phyloP scores from a whole-genome alignment of 2,329 filamentous ascomycete genomes.

The Fusarium aywerte region DNA sequence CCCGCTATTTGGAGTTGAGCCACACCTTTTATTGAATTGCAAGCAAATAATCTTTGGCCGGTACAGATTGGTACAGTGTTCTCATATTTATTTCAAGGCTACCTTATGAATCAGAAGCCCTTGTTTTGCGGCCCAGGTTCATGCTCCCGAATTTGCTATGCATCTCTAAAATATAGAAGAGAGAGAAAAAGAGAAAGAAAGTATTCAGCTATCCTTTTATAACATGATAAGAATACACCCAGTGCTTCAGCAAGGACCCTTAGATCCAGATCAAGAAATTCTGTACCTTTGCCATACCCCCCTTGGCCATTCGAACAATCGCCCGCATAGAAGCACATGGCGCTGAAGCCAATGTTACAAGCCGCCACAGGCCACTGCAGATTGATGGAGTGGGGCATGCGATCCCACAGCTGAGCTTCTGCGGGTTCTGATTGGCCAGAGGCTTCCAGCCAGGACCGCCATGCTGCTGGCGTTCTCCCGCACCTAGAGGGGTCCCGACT shows the following conservation, averaged over 20 bases:
- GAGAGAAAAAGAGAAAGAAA: too few relatives aligned
- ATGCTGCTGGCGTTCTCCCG: conserved; percentile 38
- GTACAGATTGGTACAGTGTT: too few relatives aligned
- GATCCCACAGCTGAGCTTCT: background rate
- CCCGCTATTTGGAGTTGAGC: background rate
- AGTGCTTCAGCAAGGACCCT: background rate
- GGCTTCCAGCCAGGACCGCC: conserved; percentile 16
- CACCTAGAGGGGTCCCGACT: conserved; percentile 6
- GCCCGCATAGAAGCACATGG: conserved; percentile 9
- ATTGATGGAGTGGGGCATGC: conserved; percentile 27
- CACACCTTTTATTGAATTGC: background rate
- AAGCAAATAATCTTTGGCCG: too few relatives aligned
- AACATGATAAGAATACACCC: background rate
- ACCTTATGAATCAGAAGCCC: background rate
- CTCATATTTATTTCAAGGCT: background rate
- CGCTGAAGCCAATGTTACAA: conserved; percentile 23
- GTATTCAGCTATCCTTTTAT: too few relatives aligned
- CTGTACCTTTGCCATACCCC: background rate
- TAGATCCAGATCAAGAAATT: background rate
- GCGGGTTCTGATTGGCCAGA: conserved; percentile 25
- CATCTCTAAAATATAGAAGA: too few relatives aligned
- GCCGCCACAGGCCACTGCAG: conserved; percentile 17
- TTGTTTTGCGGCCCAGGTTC: background rate
- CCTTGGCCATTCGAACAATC: conserved; percentile 6
- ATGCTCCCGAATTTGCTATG: background rate